Evolutionary conservation across 768 basidiomycete species (phyloP).

Genomic region (Tricholoma matsutake): DNA sequence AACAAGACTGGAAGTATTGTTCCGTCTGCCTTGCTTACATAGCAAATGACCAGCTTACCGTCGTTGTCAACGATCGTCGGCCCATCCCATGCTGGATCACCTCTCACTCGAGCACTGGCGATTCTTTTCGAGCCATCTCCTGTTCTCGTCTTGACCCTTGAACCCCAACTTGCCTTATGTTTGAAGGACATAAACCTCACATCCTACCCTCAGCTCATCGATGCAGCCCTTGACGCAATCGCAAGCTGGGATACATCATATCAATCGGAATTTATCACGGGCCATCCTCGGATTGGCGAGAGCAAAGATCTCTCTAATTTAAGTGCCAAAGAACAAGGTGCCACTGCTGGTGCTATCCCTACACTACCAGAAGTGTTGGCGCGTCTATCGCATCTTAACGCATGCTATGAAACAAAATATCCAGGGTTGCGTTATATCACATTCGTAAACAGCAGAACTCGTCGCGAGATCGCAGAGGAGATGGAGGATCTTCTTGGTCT

Average conservation of each 20-base stretch:
- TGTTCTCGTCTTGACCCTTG: slow-evolving; percentile 44
- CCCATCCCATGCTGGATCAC: slow-evolving; percentile 32
- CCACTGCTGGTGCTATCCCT: slow-evolving; percentile 32
- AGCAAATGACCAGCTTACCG: slow-evolving; percentile 27
- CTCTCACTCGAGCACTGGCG: slow-evolving; percentile 30
- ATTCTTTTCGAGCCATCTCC: slow-evolving; percentile 53
- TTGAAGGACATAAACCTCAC: slow-evolving; percentile 27
- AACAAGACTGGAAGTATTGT: no score
- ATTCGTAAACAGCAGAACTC: slow-evolving; percentile 83
- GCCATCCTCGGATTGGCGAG: slow-evolving; percentile 90
- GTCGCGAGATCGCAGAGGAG: slow-evolving; percentile 70
- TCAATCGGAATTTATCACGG: slow-evolving; percentile 67
- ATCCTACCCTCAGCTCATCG: slow-evolving; percentile 56
- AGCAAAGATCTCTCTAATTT: slow-evolving; percentile 68
- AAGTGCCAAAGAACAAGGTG: slow-evolving; percentile 78
- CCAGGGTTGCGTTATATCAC: slow-evolving; percentile 85
- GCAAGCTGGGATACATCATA: slow-evolving; percentile 47
- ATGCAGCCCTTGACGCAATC: slow-evolving; percentile 47
- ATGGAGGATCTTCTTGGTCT: slow-evolving; percentile 68
- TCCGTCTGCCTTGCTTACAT: no score
- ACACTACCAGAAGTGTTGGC: slow-evolving; percentile 74
- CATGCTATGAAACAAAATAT: slow-evolving; percentile 69
- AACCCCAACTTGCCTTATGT: slow-evolving; percentile 42
- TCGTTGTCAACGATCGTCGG: slow-evolving; percentile 29
- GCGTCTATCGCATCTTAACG: slow-evolving; percentile 73